Base-by-base conservation (phyloP, 331 rosid genomes). In the Quercus phellos region DNA sequence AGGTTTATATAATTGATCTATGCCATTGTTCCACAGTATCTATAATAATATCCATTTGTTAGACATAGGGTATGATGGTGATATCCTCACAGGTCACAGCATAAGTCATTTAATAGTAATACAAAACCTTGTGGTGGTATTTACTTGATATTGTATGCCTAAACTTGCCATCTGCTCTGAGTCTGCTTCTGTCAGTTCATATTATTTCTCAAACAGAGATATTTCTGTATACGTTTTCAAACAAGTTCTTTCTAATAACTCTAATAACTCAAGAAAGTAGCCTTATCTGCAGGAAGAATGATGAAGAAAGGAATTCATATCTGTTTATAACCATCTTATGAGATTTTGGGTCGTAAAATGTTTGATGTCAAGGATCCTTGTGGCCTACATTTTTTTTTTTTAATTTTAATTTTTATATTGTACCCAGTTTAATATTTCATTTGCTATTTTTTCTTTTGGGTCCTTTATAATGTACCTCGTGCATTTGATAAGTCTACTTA, bases 11-110 rank as follows among this genome's bases (percentile, higher is more conserved):
- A 59, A 38, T 8, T 38, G 46, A 38, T 38, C 46, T 38, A 38
- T 38, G 46, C 43, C 10, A 38, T 38, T 38, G 43, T 38, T 93
- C 64, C 97, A 93, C 89, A 90, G 96, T 94, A 88, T 68, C 14
- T 43, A 51, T 53, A 69, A 16, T 4, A 11, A 4, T 10, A 10
- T 30, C 51, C 29, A 17, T 14, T 16, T 71, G 11, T 61, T 27
- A 42, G 13, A 53, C 51, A 2, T 50, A n/a, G 60, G 61, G 2
- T 22, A 46, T 1, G 6, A 6, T 59, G 63, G 60, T 38, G 59
- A 30, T 70, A 69, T 21, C 38, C 12, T 38, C 46, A 38, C 46
- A 38, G 46, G 9, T 60, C 68, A 46, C 11, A 55, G 27, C 21
- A 30, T 51, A 16, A 30, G 82, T 43, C 59, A 17, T 18, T 55